Evolutionary conservation across 2,329 filamentous ascomycete genomes (phyloP), one percentile per base, ranked within the genome.

Genomic region (Proliferodiscus dingleyae): DNA sequence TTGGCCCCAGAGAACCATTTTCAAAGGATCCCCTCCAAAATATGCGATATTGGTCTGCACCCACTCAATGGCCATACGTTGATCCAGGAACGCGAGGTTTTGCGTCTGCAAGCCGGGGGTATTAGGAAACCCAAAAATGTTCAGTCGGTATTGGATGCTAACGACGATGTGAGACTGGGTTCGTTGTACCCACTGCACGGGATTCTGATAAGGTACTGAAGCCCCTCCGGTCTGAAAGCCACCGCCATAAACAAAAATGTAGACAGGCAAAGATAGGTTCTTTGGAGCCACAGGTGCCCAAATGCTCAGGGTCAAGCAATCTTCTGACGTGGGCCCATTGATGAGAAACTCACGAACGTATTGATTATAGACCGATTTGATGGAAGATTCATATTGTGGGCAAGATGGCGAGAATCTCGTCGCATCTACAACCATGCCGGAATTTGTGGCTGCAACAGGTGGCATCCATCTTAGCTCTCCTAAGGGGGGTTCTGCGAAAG

Each of bases 61-160:
- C n/a, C n/a, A n/a, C n/a, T n/a, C n/a, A n/a, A n/a, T n/a, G n/a
- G 77, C 70, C 13, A 73, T 59, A 48, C 75, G 70, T 61, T 84
- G 79, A 56, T 85, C 81, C 50, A 71, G 68, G 40, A 85, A 62
- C 2, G 83, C 83, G 9, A 81, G 64, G 51, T 87, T 87, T 5
- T n/a, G 7, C 9, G 28, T 40, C 15, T 32, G 45, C 19, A 40
- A 22, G 9, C 45, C 41, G 29, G 37, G 51, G 1, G 58, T 55
- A 8, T 62, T 61, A 4, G 64, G 64, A 40, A 64, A 66, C 2
- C 63, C 63, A 45, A 66, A 63, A 21, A 66, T 59, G 37, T 61
- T 61, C 21, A 64, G 53, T 33, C 64, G 54, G 38, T 62, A 66
- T 42, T 61, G 63, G 29, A n/a, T 9, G 15, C 10, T 9, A 13